Conservation (phyloP, 306 rosid genomes). For the Macrotyloma uniflorum region DNA sequence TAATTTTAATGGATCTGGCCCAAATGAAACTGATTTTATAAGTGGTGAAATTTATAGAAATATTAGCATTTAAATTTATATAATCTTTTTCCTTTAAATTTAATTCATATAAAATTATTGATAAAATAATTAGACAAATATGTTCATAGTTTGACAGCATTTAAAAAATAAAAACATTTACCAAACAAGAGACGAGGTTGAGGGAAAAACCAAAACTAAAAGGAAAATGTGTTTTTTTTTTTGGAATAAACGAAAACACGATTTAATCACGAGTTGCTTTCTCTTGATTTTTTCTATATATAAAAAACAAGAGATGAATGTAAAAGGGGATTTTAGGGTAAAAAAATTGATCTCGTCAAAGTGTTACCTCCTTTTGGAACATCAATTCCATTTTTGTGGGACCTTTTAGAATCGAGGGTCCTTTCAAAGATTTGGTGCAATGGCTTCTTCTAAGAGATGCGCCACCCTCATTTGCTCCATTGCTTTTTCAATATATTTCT, state of each 20-base stretch:
- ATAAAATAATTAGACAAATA: no score
- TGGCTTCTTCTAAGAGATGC: constrained; percentile 79
- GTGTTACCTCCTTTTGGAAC: background rate
- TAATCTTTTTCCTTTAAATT: no score
- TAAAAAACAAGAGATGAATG: background rate
- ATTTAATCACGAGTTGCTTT: background rate
- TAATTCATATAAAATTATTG: no score
- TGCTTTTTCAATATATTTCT: constrained; percentile 63
- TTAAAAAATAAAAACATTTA: no score
- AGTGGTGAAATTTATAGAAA: background rate
- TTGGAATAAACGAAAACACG: background rate
- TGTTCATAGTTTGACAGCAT: background rate
- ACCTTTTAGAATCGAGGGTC: constrained; percentile 13
- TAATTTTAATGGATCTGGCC: background rate
- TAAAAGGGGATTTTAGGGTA: constrained; percentile 10
- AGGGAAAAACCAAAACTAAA: background rate
- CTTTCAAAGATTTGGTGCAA: constrained; percentile 35
- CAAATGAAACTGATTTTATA: background rate
- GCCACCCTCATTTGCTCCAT: constrained; percentile 54
- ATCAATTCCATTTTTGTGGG: constrained; percentile 1
- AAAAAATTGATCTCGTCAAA: constrained; percentile 33
- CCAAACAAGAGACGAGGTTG: background rate
- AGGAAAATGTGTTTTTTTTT: no score
- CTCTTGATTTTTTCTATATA: background rate
- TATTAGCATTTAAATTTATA: background rate